Base-by-base conservation (phyloP, 78 protist species). In the Dictyostelium citrinum region DNA sequence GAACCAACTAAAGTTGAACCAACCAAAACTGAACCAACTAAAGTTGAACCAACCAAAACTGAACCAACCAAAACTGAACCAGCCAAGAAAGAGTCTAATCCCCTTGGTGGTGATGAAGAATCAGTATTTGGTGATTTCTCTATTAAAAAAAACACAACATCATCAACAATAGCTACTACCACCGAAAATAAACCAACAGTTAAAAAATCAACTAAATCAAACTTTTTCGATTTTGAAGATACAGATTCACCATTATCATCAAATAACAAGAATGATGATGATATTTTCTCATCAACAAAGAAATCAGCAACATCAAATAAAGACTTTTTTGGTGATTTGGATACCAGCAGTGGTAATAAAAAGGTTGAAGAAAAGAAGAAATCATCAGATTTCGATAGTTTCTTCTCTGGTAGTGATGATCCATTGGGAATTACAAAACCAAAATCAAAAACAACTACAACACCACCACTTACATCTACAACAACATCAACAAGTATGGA, bases 31-130 rank as follows among this genome's bases (percentile, higher is more conserved):
- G 17, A 31, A 33, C 9, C 72, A 10, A 33, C 24, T 0, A 70
- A 29, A 14, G 35, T 17, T 33, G 24, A 27, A 67, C 55, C 90
- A 61, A 11, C 43, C 3, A 14, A 16, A 27, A 20, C 2, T 33
- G 45, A 70, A 70, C 9, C 72, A 24, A 16, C 27, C 0, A 70
- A 29, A 31, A 8, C 7, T 17, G 24, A 27, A 67, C 51, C 77
- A 61, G 14, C 12, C 11, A 14, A 16, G 24, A 70, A 29, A 31
- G 45, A 70, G 14, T 27, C 67, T 0, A 67, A 72, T 10, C 72
- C 91, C 67, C 79, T 82, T n/a, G 88, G 85, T 22, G 86, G 71
- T 41, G 61, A 41, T 24, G 81, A 43, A 17, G 81, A 75, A 17
- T 75, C 81, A 29, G 31, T 81, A n/a, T 81, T 81, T 81, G 86